Evolutionary conservation across 371 early-diverging fungal genomes (phyloP).

Genomic region (Chytridiales sp.): DNA sequence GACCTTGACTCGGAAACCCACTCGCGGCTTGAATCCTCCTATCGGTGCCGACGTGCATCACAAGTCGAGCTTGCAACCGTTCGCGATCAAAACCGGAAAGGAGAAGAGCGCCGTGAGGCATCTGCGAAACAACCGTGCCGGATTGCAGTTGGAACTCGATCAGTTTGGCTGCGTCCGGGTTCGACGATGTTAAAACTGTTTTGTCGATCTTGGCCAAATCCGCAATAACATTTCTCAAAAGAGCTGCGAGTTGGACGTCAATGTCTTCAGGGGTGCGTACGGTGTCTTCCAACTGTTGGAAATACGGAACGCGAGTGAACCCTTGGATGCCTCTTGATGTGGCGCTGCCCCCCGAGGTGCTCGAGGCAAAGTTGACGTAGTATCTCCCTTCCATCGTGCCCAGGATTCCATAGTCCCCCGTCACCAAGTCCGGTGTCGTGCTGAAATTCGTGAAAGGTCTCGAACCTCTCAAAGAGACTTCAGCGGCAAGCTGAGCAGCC

Average conservation of each 20-base stretch:
- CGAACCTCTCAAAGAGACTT: too few species aligned
- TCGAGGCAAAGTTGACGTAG: slow-evolving; percentile 8
- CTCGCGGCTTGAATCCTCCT: slow-evolving; percentile 46
- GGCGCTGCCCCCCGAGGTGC: background rate
- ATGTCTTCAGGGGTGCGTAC: slow-evolving; percentile 5
- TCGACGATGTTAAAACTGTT: slow-evolving; percentile 7
- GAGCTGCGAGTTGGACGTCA: slow-evolving; percentile 15
- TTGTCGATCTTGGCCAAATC: slow-evolving; percentile 23
- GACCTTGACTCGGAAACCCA: slow-evolving; percentile 54
- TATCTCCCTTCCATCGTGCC: slow-evolving; percentile 25
- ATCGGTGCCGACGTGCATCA: slow-evolving; percentile 58
- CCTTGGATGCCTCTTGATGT: background rate
- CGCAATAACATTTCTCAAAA: slow-evolving; percentile 2
- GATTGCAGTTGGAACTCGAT: slow-evolving; percentile 3
- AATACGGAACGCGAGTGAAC: slow-evolving; percentile 14
- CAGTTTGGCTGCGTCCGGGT: background rate
- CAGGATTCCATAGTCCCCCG: slow-evolving; percentile 19
- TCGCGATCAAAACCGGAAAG: slow-evolving; percentile 45
- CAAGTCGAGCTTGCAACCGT: background rate
- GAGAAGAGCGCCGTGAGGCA: slow-evolving; percentile 58
- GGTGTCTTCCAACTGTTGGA: background rate
- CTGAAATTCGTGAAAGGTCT: slow-evolving; percentile 6
- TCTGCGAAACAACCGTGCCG: slow-evolving; percentile 1
- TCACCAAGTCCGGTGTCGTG: too few species aligned
- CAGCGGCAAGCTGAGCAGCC: too few species aligned